phyloP scores from a whole-genome alignment of 208 protist species.

The Leishmania lainsoni region DNA sequence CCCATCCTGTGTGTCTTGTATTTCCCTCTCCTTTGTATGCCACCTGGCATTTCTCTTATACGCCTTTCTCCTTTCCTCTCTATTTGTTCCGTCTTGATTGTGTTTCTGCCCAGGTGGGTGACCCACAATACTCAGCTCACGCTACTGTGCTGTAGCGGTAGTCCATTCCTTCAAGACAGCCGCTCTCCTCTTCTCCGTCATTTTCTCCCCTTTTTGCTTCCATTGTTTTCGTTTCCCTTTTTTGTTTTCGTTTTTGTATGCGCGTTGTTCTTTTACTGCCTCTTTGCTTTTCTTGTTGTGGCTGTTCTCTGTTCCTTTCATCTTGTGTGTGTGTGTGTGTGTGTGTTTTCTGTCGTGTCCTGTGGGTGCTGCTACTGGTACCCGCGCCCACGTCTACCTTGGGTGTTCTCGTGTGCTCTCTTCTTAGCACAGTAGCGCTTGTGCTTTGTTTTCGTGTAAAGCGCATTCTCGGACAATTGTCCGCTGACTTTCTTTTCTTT shows the following conservation, averaged over 20 bases:
- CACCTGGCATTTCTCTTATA: background rate
- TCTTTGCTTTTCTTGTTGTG: background rate
- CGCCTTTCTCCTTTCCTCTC: background rate
- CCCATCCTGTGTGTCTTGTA: background rate
- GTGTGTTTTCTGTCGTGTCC: background rate
- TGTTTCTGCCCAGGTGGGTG: background rate
- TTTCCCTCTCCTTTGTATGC: too few relatives aligned
- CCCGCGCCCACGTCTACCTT: background rate
- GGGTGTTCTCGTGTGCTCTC: background rate
- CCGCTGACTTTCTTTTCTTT: background rate
- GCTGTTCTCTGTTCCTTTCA: background rate
- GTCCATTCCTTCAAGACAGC: background rate
- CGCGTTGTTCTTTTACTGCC: background rate
- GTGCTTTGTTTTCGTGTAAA: background rate
- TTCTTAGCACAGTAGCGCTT: background rate
- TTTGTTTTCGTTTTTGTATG: constrained; percentile 8
- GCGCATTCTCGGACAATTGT: background rate
- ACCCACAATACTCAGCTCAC: background rate
- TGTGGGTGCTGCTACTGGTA: background rate
- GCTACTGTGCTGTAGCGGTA: background rate
- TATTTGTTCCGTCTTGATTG: background rate
- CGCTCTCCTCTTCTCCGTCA: background rate
- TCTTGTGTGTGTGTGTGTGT: background rate
- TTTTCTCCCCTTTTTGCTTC: background rate
- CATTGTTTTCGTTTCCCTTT: background rate